Conservation (phyloP, 1,284 basidiomycete genomes). For the Sporisorium exsertum region DNA sequence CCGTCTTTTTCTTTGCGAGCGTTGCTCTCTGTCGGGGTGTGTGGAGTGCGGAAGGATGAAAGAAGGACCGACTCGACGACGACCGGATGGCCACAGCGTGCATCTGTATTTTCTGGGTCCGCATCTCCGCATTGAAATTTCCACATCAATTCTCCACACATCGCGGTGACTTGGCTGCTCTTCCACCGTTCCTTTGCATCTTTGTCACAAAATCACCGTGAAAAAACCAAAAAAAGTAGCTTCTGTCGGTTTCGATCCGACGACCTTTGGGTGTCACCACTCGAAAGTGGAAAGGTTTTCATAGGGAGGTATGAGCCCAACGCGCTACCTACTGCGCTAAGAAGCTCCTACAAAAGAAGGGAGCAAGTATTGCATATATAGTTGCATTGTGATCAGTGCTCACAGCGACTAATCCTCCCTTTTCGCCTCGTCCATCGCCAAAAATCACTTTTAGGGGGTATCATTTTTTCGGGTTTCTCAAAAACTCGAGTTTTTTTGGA, state of each 20-base stretch:
- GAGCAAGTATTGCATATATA: neutral
- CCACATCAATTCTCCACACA: neutral
- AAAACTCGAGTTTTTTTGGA: no score
- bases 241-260: slow-evolving; percentile 59
- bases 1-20: no score
- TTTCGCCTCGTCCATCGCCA: neutral
- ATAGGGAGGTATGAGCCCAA: slow-evolving; percentile 49
- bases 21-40: no score
- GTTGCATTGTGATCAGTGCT: no score
- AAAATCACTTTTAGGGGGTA: slow-evolving; percentile 9
- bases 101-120: neutral
- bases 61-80: neutral
- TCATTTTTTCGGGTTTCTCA: no score
- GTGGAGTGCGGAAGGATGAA: neutral
- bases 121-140: neutral
- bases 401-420: no score
- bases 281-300: slow-evolving; percentile 39
- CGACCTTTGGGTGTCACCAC: slow-evolving; percentile 55
- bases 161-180: no score
- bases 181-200: neutral
- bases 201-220: neutral
- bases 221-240: slow-evolving; percentile 40
- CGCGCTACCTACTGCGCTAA: slow-evolving; percentile 53
- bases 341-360: slow-evolving; percentile 17
- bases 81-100: slow-evolving; percentile 1